Evolutionary conservation across 2,329 filamentous ascomycete species (phyloP), one percentile per base, ranked within the genome.

Genomic region (Phoma sp.): DNA sequence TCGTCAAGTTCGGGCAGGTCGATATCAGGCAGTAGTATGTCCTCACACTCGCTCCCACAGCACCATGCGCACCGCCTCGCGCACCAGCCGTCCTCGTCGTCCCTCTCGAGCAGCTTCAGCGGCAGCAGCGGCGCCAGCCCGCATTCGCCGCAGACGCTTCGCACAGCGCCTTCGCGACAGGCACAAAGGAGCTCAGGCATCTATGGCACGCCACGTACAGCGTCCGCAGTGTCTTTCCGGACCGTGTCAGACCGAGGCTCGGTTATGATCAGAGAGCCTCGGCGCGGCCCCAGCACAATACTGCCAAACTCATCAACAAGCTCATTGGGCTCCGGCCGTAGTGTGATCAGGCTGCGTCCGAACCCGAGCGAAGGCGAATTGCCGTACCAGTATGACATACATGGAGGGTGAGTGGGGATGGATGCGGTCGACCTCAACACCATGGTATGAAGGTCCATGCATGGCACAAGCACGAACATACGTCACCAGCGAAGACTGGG

Each of bases 381-480:
- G 45, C 72, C 72, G 24, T 75, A 75, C 55, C 56, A 70, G 43
- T 73, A 69, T 55, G 52, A 60, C 8, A 59, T 64, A 27, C 59
- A 66, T 25, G 59, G 52, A 40, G 63, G 60, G 14, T 65, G 61
- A 67, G 35, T 10, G 22, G 22, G 23, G 22, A 33, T 8, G 22
- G 18, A n/a, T 6, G 4, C 30, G 9, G 4, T 6, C 8, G 33
- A 18, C 7, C 23, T 25, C 9, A 49, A 23, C 45, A 27, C 25
- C 25, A 36, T 23, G 5, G 33, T 24, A 37, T 38, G 4, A 33
- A 9, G 29, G 3, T 13, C 6, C 14, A 32, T 32, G n/a, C 42
- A 44, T n/a, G 2, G 23, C 18, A 35, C 13, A 3, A 35, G 42
- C 18, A 23, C 23, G 14, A 7, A 7, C 10, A 14, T 23, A 22